phyloP scores from a whole-genome alignment of 768 basidiomycete genomes.

The Suillus hirtellus region DNA sequence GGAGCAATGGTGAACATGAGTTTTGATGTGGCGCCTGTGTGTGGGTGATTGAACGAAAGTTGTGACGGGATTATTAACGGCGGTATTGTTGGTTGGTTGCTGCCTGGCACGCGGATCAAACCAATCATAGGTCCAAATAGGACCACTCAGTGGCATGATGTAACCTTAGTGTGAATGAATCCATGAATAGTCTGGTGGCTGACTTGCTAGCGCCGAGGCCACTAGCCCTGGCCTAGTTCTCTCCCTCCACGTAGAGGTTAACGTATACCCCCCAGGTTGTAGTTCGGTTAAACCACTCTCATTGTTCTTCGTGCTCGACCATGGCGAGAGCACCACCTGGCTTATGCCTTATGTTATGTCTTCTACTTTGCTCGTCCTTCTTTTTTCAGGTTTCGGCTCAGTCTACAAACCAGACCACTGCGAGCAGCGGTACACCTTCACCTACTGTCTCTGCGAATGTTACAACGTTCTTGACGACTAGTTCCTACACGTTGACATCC shows the following conservation, averaged over 20 bases:
- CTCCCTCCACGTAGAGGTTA: background rate
- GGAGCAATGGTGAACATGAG: background rate
- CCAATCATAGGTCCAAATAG: conserved; percentile 7
- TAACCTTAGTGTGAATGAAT: conserved; percentile 6
- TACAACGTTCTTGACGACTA: conserved; percentile 57
- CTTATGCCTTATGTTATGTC: conserved; percentile 17
- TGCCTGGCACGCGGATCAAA: conserved; percentile 5
- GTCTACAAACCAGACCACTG: conserved; percentile 27
- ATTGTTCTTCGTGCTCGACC: conserved; percentile 6
- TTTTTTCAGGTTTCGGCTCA: conserved; percentile 40
- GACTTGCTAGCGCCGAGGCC: conserved; percentile 18
- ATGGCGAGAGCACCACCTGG: conserved; percentile 17
- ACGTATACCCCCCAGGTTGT: background rate
- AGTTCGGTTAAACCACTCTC: conserved; percentile 8
- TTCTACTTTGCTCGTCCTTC: conserved; percentile 31
- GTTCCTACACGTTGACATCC: conserved; percentile 50
- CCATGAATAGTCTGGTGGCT: conserved; percentile 32
- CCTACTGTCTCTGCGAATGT: conserved; percentile 33
- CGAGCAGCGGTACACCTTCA: conserved; percentile 24
- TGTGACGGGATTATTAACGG: conserved; percentile 4
- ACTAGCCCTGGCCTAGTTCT: conserved; percentile 2
- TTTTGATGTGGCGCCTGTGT: background rate
- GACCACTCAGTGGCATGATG: conserved; percentile 1
- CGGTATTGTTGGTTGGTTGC: background rate
- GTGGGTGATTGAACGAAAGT: background rate